Base-by-base conservation (phyloP, 2,329 filamentous ascomycete genomes). In the Aspergillus japonicus region DNA sequence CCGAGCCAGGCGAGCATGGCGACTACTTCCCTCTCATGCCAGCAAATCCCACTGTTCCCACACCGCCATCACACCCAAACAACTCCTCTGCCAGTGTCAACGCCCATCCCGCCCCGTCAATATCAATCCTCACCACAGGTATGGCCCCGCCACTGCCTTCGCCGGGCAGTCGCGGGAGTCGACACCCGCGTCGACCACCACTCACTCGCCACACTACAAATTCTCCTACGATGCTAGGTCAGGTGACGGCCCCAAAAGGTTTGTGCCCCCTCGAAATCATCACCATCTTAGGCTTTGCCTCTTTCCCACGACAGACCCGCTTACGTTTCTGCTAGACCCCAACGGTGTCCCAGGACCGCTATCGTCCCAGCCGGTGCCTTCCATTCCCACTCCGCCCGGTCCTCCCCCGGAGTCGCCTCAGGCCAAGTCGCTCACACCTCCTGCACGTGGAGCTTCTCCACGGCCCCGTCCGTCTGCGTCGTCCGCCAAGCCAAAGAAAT, bases 11-110 rank as follows among this genome's bases (percentile, higher is more conserved):
- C 4, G 90, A 94, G 72, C 83, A 81, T 59, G 88, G 87, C 26
- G 92, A 95, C 69, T 96, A 96, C 74, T 96, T 96, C 68, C 90
- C 91, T 33, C 88, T 89, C 23, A 89, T 87, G 83, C 77, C 85
- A 54, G 78, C 76, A 24, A 76, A 78, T 33, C 66, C 73, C 44
- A 76, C 66, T 26, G 67, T 66, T 16, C 67, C 69, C 12, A 75
- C 73, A 14, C 73, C 83, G 65, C 78, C 82, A 23, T 69, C 73
- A 61, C 73, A 79, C 58, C 61, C 69, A 19, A 74, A 78, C 31
- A 78, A 77, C 68, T 74, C 63, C 76, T 75, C 67, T 64, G 73
- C 75, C 79, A 49, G 76, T 80, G 50, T 74, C 70, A 60, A 70
- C 69, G 54, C 74, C 65, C 61, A 73, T 68, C 68, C 82, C 58